Base-by-base conservation (phyloP, 257 asterid species). In the Haberlea rhodopensis region DNA sequence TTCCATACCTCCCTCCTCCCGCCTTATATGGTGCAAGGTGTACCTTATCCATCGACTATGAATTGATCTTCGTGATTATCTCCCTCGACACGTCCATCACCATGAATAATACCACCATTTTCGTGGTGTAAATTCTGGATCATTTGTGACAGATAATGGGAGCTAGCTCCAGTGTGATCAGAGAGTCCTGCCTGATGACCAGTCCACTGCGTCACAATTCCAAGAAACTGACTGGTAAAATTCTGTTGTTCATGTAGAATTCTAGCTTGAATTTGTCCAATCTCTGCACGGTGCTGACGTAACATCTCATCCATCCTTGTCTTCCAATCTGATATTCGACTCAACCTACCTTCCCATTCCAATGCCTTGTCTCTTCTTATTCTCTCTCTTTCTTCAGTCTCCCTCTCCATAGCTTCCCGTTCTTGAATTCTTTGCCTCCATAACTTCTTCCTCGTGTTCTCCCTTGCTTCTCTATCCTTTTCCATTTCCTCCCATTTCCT, bases 31-130 rank as follows among this genome's bases (percentile, higher is more conserved):
- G 54, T 49, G 67, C 60, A 61, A 18, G 48, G 37, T 2, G 54
- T 31, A 46, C 53, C 22, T 75, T 75, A 87, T 57, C 94, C 97
- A 74, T 94, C 99, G 46, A 94, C 97, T 32, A 94, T 94, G 65
- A 94, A 94, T 83, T 90, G 92, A 65, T 90, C 99, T 74, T 87
- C 97, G 80, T 94, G 99, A 74, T 82, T 79, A 73, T 90, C 96
- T 21, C 81, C 95, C 59, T 84, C 97, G 9, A 90, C 96, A 58
- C 90, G 83, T n/a, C 89, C 72, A 81, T 94, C 96, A 6, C 80
- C 99, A 43, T 89, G 94, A 60, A 82, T 94, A 87, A 91, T 79
- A 16, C 82, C 85, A 16, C 82, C 85, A 49, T 79, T 85, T 18
- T 80, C 85, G 65, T 91, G 96, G 71, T 89, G 94, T 87, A 92